Conservation (phyloP, 352 stramenopile genomes). For the Pythium aquatile region DNA sequence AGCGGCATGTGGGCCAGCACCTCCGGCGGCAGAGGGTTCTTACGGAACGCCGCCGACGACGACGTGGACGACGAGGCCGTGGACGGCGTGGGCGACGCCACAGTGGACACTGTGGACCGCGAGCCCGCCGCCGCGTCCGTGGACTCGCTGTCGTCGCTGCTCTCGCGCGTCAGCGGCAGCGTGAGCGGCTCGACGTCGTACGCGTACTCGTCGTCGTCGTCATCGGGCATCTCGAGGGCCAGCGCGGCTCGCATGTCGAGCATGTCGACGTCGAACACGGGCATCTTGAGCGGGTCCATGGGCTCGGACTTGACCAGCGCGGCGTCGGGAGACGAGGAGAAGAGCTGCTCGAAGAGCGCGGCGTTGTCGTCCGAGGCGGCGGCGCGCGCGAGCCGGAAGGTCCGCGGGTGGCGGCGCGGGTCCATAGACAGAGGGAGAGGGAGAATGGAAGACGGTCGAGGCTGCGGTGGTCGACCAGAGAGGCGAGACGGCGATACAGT, state of each 20-base stretch:
- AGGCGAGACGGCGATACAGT: no score
- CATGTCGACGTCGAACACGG: slow-evolving; percentile 14
- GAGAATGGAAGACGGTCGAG: neutral
- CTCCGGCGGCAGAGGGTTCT: slow-evolving; percentile 16
- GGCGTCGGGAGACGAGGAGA: neutral
- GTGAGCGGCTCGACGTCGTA: neutral
- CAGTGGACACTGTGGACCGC: neutral
- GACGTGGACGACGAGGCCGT: slow-evolving; percentile 5
- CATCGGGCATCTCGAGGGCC: slow-evolving; percentile 22
- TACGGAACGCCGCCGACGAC: neutral
- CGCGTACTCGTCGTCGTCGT: slow-evolving; percentile 7
- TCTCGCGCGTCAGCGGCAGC: neutral
- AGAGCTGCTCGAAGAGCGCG: slow-evolving; percentile 13
- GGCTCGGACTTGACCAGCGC: neutral
- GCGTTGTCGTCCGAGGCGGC: slow-evolving; percentile 9
- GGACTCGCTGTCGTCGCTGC: neutral
- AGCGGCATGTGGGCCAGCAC: slow-evolving; percentile 28
- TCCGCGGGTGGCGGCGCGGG: neutral
- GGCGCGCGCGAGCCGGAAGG: neutral
- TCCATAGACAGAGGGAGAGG: slow-evolving; percentile 5
- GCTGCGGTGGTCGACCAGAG: neutral
- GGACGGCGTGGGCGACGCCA: slow-evolving; percentile 8
- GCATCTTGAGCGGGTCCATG: neutral
- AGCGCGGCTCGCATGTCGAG: slow-evolving; percentile 20
- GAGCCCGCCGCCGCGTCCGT: neutral